Base-by-base conservation (phyloP, 805 yeast species). In the Saturnispora sanitii region DNA sequence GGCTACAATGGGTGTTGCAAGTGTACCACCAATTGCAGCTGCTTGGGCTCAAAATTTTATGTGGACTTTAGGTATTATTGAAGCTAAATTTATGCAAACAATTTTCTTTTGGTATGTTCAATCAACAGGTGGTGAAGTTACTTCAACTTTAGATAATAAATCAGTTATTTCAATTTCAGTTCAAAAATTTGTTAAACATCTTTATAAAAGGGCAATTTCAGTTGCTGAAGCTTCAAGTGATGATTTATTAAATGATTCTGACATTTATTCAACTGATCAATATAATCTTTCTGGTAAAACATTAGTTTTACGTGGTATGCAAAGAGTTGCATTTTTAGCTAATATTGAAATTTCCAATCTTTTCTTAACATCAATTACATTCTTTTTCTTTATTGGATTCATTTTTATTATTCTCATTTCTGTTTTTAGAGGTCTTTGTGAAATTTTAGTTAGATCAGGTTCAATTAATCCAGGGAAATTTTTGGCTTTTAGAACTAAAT, bases 31-130 rank as follows among this genome's bases (percentile, higher is more conserved):
- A 2, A 88, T 92, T 50, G 97, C 96, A 4, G 86, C 95, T 3
- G 88, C 97, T 2, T 90, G 98, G 98, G 79, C 94, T 25, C 95
- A 90, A 62, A 92, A 90, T 65, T 92, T 92, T 68, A 79, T 77
- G 61, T 90, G 97, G 97, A 79, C 96, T 2, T 74, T 90, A 74
- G 98, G 98, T 35, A 79, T 90, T 48, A 83, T 92, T 52, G 71
- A 73, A 40, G 75, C 78, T 6, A 60, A 63, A 12, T 84, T 87
- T 54, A 81, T 90, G 75, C 96, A 88, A 60, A 60, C 68, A 33
- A 82, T 86, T 47, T 81, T 92, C 49, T 75, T 80, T 58, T 90
- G 98, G 98, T 90, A 90, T 60, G 79, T 90, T 39, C 96, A 90
- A 64, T 67, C 95, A 6, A 92, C 98, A 1, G 96, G 96, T 29